Base-by-base conservation (phyloP, 2,329 filamentous ascomycete species). In the Proliferodiscus dingleyae region DNA sequence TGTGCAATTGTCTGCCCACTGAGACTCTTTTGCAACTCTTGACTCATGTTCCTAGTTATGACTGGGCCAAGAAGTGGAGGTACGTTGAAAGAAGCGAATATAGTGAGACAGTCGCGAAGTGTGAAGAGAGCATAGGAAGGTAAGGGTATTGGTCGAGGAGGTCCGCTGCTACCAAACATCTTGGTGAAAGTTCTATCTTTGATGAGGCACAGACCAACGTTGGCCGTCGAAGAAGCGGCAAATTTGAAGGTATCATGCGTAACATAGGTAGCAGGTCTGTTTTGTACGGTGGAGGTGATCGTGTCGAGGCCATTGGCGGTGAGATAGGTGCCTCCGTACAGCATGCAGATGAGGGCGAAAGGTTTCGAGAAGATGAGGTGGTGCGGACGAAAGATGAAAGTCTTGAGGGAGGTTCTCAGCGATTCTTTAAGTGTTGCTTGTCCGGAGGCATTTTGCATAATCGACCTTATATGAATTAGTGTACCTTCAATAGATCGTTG, bases 11-110 rank as follows among this genome's bases (percentile, higher is more conserved):
- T 81, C 53, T 75, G 67, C n/a, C 78, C 78, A 16, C 69, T 73
- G 23, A 80, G 52, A 16, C 49, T 57, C 39, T 61, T 69, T 13
- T 80, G 68, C 24, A 81, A 65, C 51, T 77, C 76, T 45, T 74
- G 71, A 40, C 63, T 68, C 50, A 85, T 61, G 22, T 72, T 70
- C 15, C 74, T 67, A 11, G 75, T 78, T 16, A 95, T 69, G 5
- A 71, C 66, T 0, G 89, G 88, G 0, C 87, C 87, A 8, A 96
- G 72, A 2, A 93, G 61, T 0, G 87, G 79, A 0, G 91, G 91
- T 2, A 95, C 71, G 63, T 96, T 96, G 75, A 96, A 97, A 10
- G 81, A 87, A 4, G 89, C 89, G 65, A 94, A 95, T 58, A 95
- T 89, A 41, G 90, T 95, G 51, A 95, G 70, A 67, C 84, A 88